phyloP scores from a whole-genome alignment of 2,329 filamentous ascomycete genomes.

The Neofusicoccum ribis region DNA sequence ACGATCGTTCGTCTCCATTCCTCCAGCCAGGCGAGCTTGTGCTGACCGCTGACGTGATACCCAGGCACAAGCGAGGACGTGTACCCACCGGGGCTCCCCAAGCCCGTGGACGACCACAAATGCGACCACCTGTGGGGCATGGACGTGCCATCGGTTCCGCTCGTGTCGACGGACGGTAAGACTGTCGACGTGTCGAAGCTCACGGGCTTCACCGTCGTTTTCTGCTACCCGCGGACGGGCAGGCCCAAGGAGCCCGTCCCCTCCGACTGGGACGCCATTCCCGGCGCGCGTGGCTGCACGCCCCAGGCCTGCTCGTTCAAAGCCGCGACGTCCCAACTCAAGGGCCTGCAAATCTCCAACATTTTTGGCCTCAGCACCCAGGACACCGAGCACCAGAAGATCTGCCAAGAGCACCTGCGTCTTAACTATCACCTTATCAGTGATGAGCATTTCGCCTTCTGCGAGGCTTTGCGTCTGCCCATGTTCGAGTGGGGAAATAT shows the following conservation, averaged over 20 bases:
- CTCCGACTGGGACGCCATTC: constrained; percentile 44
- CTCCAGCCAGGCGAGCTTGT: neutral
- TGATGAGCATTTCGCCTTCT: constrained; percentile 40
- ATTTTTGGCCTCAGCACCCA: constrained; percentile 45
- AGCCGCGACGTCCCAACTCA: constrained; percentile 33
- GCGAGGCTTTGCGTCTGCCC: constrained; percentile 37
- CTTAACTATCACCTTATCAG: constrained; percentile 45
- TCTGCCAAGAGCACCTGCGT: constrained; percentile 39
- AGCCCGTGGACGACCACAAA: constrained; percentile 43
- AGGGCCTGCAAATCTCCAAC: constrained; percentile 31
- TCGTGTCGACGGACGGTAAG: constrained; percentile 36
- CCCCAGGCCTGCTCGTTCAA: constrained; percentile 48
- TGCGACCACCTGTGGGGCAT: constrained; percentile 39
- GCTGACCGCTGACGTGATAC: neutral
- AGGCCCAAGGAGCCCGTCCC: constrained; percentile 43
- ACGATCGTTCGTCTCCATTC: neutral
- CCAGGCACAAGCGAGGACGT: neutral
- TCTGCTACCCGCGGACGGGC: constrained; percentile 45
- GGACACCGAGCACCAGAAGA: constrained; percentile 41
- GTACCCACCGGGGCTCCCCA: constrained; percentile 37
- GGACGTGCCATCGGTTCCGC: constrained; percentile 30
- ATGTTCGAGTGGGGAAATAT: constrained; percentile 43
- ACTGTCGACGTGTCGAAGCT: constrained; percentile 36
- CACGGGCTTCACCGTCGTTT: constrained; percentile 41
- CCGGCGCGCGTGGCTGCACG: constrained; percentile 47